Base-by-base conservation (phyloP, 345 rosid species). In the Salix exigua region DNA sequence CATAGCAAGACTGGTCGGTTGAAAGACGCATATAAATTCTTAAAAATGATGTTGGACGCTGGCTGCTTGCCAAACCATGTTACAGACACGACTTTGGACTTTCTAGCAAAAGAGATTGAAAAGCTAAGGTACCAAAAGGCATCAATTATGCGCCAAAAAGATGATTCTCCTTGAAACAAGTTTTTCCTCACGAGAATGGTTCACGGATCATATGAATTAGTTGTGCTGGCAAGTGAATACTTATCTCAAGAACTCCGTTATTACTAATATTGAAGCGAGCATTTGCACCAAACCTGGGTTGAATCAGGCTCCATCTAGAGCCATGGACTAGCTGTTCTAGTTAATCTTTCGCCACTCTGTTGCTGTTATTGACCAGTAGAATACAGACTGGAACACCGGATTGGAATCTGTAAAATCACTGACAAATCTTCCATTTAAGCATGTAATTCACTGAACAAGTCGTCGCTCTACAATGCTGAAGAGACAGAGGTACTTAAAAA, bases 51-150 rank as follows among this genome's bases (percentile, higher is more conserved):
- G 98, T 74, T 96, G 70, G 93, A 93, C 73, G 88, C 87, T 2
- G 89, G 91, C 70, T 89, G 93, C 86, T 84, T 86, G 62, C 99
- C 98, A 2, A 90, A 95, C 72, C 90, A 89, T 64, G 89, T 91
- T n/a, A 91, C 97, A 0, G 98, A 93, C 82, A 93, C 97, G 16
- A 93, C 90, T 70, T 75, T 91, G 82, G 96, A 90, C 79, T 87
- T 88, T 84, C 85, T 95, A 33, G 96, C 91, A 16, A 88, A 82
- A 78, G 96, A 93, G 88, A 90, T 95, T 60, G 97, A 90, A 77
- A 89, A 86, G 71, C 77, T 79, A 37, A 88, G 95, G 80, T 83
- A 87, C 81, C 82, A 82, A 25, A 91, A 91, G 79, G 94, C 95
- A 55, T 90, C 94, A 5, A 85, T 91, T 65, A 77, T 87, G 61